These are phyloP conservation scores for Cafeteria roenbergensis DNA, from an alignment of 108 stramenopile genomes.

Conservation along the genomic window DNA sequence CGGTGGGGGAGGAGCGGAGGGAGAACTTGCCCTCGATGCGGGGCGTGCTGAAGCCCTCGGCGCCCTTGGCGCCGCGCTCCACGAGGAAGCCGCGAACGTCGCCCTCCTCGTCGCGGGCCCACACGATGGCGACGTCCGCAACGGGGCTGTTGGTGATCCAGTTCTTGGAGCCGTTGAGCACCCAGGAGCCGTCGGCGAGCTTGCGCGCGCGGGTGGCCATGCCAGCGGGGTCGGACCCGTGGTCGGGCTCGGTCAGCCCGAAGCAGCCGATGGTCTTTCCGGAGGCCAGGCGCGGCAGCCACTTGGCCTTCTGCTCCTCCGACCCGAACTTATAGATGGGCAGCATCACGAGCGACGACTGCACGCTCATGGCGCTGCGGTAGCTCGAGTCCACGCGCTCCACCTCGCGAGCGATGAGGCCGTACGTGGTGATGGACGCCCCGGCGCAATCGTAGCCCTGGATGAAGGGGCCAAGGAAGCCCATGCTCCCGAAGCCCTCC, in stretches of 20 bases:
- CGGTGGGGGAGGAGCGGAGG: conserved; percentile 67
- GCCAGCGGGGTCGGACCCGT: conserved; percentile 72
- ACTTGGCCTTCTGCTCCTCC: conserved; percentile 63
- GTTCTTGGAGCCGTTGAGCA: conserved; percentile 77
- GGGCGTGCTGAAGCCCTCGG: conserved; percentile 55
- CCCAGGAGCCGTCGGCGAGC: conserved; percentile 45
- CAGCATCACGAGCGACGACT: conserved; percentile 80
- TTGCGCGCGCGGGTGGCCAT: conserved; percentile 69
- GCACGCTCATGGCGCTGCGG: conserved; percentile 77
- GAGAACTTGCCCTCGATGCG: conserved; percentile 76
- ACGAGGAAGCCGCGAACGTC: conserved; percentile 69
- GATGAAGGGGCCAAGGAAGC: conserved; percentile 73
- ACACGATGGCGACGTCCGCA: conserved; percentile 77
- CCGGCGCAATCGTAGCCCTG: conserved; percentile 65
- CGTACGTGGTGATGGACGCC: conserved; percentile 67
- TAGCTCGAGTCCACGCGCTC: conserved; percentile 76
- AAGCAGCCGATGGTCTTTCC: conserved; percentile 78
- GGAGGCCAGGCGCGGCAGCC: conserved; percentile 64
- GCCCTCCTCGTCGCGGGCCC: conserved; percentile 63
- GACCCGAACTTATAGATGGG: conserved; percentile 78
- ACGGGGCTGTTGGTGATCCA: conserved; percentile 94
- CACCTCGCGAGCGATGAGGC: conserved; percentile 67
- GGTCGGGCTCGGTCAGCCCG: conserved; percentile 88
- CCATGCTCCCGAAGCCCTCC: conserved; percentile 70
- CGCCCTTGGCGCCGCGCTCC: conserved; percentile 57